Evolutionary conservation across 441 rosid species (phyloP).

Genomic region (Euphorbia celastroides): DNA sequence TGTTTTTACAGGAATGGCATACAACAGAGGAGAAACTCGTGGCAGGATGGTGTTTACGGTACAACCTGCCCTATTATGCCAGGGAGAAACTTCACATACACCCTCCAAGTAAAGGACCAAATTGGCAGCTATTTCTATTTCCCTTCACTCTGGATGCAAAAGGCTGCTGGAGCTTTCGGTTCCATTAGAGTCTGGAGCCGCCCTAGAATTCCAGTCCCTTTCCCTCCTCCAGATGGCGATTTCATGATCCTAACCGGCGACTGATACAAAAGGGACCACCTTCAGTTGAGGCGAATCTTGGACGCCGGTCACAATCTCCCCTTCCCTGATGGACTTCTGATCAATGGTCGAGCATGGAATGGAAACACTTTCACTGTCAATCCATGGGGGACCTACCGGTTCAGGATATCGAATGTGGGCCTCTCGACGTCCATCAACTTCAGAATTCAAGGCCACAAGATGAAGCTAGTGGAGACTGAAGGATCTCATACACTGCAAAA

Average conservation of each 20-base stretch:
- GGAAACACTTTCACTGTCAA: conserved; percentile 66
- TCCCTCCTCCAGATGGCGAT: conserved; percentile 55
- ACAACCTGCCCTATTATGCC: conserved; percentile 82
- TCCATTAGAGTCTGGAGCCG: conserved; percentile 60
- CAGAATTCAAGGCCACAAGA: conserved; percentile 71
- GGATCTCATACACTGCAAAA: conserved; percentile 87
- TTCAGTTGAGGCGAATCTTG: conserved; percentile 47
- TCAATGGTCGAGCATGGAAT: conserved; percentile 72
- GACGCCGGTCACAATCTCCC: conserved; percentile 63
- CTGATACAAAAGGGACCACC: conserved; percentile 71
- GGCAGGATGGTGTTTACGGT: conserved; percentile 82
- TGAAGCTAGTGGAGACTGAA: conserved; percentile 90
- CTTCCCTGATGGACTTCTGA: conserved; percentile 73
- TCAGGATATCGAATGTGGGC: conserved; percentile 91
- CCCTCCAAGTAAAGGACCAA: conserved; percentile 72
- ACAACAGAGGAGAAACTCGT: conserved; percentile 62
- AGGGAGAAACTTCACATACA: conserved; percentile 65
- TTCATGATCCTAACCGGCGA: conserved; percentile 64
- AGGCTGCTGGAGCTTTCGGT: conserved; percentile 79
- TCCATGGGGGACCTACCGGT: conserved; percentile 81
- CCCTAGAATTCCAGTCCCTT: conserved; percentile 61
- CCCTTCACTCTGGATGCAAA: conserved; percentile 73
- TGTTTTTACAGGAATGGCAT: conserved; percentile 52
- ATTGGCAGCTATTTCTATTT: conserved; percentile 75
- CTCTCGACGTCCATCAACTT: conserved; percentile 67